Percentiles rank a stretch among this genome's conserved stretches.
These are phyloP conservation scores for Termitomyces sp. DNA, from an alignment of 768 basidiomycete genomes.

Conservation along the genomic window DNA sequence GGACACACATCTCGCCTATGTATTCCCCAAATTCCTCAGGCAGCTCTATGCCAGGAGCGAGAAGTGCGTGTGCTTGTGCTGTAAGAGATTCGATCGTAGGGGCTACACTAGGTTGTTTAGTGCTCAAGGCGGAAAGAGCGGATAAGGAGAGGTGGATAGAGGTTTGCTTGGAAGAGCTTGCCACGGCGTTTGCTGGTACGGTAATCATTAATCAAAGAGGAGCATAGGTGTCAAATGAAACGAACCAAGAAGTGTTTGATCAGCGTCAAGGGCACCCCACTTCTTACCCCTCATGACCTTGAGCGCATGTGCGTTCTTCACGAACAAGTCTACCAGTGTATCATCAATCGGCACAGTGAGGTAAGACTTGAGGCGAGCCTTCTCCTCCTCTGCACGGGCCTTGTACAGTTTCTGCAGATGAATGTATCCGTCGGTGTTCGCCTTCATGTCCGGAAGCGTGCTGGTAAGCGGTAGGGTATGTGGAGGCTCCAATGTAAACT, in stretches of 20 bases:
- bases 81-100: constrained; percentile 53
- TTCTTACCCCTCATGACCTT: constrained; percentile 59
- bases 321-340: constrained; percentile 61
- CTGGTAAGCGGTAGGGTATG: constrained; percentile 79
- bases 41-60: constrained; percentile 47
- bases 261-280: constrained; percentile 55
- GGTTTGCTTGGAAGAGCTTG: constrained; percentile 47
- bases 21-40: constrained; percentile 56
- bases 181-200: constrained; percentile 38
- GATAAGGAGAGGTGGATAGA: constrained; percentile 74
- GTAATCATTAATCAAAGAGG: neutral
- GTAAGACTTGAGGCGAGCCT: constrained; percentile 48
- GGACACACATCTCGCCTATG: constrained; percentile 76
- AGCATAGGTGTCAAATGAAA: neutral
- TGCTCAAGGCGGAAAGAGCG: constrained; percentile 41
- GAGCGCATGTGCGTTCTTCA: constrained; percentile 77
- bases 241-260: constrained; percentile 43
- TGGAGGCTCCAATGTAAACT: constrained; percentile 55
- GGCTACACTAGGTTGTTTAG: constrained; percentile 25
- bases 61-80: constrained; percentile 43
- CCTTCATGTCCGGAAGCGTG: constrained; percentile 94
- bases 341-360: constrained; percentile 45
- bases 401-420: constrained; percentile 86
- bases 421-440: constrained; percentile 81
- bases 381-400: constrained; percentile 68